phyloP scores from a whole-genome alignment of 2,329 filamentous ascomycete species.

The Penicillium italicum region DNA sequence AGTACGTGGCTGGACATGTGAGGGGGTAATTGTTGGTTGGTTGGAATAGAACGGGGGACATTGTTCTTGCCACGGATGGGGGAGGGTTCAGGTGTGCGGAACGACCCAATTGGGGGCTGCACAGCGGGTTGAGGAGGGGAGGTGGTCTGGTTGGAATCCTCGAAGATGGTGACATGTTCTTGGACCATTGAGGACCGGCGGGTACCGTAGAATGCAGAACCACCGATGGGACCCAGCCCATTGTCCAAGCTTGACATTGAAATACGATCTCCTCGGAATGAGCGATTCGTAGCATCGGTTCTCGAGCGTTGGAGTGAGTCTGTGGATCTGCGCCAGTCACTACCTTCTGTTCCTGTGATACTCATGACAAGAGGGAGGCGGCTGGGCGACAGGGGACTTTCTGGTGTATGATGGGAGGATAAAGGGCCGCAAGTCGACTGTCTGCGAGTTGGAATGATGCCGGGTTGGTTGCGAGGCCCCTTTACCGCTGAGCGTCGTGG shows the following conservation, averaged over 20 bases:
- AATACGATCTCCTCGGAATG: slow-evolving; percentile 13
- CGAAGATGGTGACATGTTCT: slow-evolving; percentile 39
- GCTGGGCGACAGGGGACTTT: slow-evolving; percentile 5
- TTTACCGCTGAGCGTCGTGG: slow-evolving; percentile 34
- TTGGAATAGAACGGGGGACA: slow-evolving; percentile 14
- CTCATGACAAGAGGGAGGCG: slow-evolving; percentile 15
- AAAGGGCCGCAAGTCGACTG: slow-evolving; percentile 16
- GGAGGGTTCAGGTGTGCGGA: slow-evolving; percentile 14
- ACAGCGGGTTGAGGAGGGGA: slow-evolving; percentile 12
- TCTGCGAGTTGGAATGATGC: slow-evolving; percentile 15
- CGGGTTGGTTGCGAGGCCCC: slow-evolving; percentile 34
- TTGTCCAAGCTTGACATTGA: slow-evolving; percentile 5
- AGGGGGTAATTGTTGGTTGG: slow-evolving; percentile 16
- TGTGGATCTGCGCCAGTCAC: slow-evolving; percentile 28
- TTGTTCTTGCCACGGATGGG: slow-evolving; percentile 14
- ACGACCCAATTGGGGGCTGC: slow-evolving; percentile 8
- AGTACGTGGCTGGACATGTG: slow-evolving; percentile 14
- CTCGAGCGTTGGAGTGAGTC: slow-evolving; percentile 28
- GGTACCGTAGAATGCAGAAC: slow-evolving; percentile 10
- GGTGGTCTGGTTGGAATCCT: slow-evolving; percentile 30
- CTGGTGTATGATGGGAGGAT: background rate
- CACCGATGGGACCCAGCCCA: slow-evolving; percentile 4
- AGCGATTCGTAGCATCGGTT: slow-evolving; percentile 17
- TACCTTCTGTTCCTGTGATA: slow-evolving; percentile 23
- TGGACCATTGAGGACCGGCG: slow-evolving; percentile 19